A percentile compares a stretch with the other conserved stretches of the same genome.
These are phyloP conservation scores for Colletotrichum graminicola DNA, from an alignment of 2,329 filamentous ascomycete genomes.

Conservation along the genomic window DNA sequence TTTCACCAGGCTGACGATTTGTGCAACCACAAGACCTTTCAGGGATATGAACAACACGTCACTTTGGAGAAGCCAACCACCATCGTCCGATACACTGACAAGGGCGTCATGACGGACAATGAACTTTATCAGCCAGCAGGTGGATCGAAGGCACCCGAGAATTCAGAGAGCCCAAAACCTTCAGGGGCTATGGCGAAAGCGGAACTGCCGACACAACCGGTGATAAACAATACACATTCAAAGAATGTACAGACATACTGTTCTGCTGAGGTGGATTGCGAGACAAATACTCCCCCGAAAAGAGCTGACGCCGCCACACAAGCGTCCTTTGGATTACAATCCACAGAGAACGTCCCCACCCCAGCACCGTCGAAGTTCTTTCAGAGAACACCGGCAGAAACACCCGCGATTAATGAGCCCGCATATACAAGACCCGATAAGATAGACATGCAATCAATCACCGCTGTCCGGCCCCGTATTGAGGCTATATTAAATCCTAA, in stretches of 20 bases:
- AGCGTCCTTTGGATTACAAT: neutral
- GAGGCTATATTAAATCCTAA: no score
- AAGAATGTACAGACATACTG: neutral
- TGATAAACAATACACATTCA: neutral
- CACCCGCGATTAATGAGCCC: neutral
- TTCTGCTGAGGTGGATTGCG: neutral
- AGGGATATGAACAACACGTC: neutral
- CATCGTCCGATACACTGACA: conserved; percentile 43
- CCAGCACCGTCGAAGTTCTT: neutral
- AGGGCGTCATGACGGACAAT: conserved; percentile 34
- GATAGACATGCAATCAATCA: neutral
- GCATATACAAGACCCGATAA: neutral
- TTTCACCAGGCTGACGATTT: neutral
- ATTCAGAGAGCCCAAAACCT: neutral
- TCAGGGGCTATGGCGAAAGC: no score
- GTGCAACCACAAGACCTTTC: neutral
- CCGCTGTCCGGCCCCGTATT: neutral
- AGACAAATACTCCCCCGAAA: neutral
- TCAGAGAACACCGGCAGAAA: neutral
- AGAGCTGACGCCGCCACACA: conserved; percentile 5
- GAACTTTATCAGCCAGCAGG: neutral
- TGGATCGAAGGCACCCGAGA: neutral
- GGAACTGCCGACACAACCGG: neutral
- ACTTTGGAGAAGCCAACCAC: conserved; percentile 4
- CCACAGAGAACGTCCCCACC: neutral